Base-by-base conservation (phyloP, 192 early-diverging fungal genomes). In the Backusella macrospora region DNA sequence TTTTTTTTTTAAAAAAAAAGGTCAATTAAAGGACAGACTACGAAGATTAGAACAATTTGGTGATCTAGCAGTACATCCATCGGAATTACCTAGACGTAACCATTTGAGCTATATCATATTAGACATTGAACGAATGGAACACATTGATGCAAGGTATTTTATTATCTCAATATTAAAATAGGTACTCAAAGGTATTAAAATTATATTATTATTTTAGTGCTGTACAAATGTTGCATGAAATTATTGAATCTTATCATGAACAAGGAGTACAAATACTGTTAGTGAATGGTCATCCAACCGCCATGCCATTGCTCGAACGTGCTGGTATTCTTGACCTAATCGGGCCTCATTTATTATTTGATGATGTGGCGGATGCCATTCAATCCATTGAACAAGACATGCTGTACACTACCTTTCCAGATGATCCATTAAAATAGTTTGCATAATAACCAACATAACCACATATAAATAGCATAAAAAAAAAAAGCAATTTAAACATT, bases 31-130 rank as follows among this genome's bases (percentile, higher is more conserved):
- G 79, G 96, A 97, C 59, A 84, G 96, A 29, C 81, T 98, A 38
- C 92, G 93, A 66, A 91, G 96, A 21, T 80, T 96, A 46, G 96
- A 98, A 76, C 84, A 92, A 75, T 93, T 93, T 80, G 96, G 96
- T 26, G 94, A 95, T 72, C 87, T 96, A 80, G 87, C 88, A 34
- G 93, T 95, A 14, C 96, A 98, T 80, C 96, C 96, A 5, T 94
- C 93, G 0, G 95, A 96, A 76, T 89, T 89, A 14, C 92, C 96
- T 14, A 86, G 88, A 40, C 86, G 92, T 71, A 86, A 85, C 29
- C 88, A 91, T 9, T 83, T 93, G 5, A 75, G 82, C 7, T 87
- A 89, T 46, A 90, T 98, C 26, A 86, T 98, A 37, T 96, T 98
- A 83, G 96, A 98, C 76, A 86, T 96, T 40, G 87, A 91, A 46